Conservation (phyloP, 306 rosid species). For the Cucurbita argyrosperma region DNA sequence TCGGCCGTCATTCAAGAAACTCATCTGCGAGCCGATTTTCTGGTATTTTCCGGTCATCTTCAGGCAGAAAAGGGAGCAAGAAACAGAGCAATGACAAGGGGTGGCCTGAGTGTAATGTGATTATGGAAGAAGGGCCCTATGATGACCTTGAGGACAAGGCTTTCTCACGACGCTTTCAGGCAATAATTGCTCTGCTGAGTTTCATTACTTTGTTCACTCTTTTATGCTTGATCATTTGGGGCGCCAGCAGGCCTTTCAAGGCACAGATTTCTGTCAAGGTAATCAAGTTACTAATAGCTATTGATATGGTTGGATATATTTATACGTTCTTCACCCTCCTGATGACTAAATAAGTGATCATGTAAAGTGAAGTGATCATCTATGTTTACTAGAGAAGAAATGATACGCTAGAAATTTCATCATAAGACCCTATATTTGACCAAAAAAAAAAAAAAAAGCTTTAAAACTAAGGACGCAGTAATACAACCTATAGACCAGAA, state of each 20-base stretch:
- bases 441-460: neutral
- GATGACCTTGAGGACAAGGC: conserved; percentile 47
- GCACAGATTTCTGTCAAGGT: conserved; percentile 56
- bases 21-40: conserved; percentile 78
- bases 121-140: conserved; percentile 78
- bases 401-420: neutral
- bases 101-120: conserved; percentile 97
- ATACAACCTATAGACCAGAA: too few species aligned
- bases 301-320: neutral
- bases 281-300: neutral
- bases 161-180: conserved; percentile 47
- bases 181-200: conserved; percentile 41
- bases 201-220: conserved; percentile 53
- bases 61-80: conserved; percentile 52
- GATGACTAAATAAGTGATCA: neutral
- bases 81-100: conserved; percentile 72
- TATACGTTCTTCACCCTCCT: neutral
- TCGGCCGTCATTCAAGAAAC: conserved; percentile 87
- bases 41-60: conserved; percentile 82
- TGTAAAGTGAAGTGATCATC: neutral
- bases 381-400: neutral
- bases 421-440: neutral
- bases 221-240: conserved; percentile 90
- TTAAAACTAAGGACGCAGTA: too few species aligned
- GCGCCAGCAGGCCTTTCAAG: conserved; percentile 74